Evolutionary conservation across 257 asterid species (phyloP).

Genomic region (Nicotiana sylvestris): DNA sequence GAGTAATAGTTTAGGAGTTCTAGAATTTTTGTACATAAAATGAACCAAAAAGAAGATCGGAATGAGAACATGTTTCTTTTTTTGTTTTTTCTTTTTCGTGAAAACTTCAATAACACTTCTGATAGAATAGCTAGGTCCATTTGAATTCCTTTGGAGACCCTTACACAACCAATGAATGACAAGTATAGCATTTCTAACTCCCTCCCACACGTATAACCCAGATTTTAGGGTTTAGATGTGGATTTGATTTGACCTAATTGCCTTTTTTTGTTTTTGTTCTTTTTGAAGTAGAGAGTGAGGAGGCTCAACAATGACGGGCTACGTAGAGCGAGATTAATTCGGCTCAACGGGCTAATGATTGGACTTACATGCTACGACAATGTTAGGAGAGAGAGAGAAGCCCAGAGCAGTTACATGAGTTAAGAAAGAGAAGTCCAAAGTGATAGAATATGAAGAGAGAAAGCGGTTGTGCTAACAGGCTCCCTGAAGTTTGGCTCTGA

Average conservation of each 20-base stretch:
- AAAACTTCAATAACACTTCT: neutral
- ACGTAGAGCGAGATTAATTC: neutral
- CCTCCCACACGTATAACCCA: too few relatives aligned
- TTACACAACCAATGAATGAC: too few relatives aligned
- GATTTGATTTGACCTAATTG: neutral
- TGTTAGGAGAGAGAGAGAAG: neutral
- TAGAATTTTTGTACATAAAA: neutral
- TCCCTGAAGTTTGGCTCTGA: neutral
- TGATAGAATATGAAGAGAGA: neutral
- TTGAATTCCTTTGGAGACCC: too few relatives aligned
- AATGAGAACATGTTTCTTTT: neutral
- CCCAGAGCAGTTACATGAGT: neutral
- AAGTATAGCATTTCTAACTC: too few relatives aligned
- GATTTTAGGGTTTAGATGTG: neutral
- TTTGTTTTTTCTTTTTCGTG: neutral
- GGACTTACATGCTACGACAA: neutral
- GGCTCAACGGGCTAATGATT: neutral
- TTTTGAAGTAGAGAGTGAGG: neutral
- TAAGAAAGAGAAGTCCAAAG: neutral
- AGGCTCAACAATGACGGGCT: neutral
- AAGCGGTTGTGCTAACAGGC: neutral
- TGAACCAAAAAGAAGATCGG: neutral
- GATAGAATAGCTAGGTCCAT: neutral
- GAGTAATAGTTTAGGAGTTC: neutral
- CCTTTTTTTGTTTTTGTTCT: neutral